A percentile compares a stretch with the other conserved stretches of the same genome.
Evolutionary conservation across 1,139 yeast species (phyloP).

Genomic region (Wickerhamomyces sp.): DNA sequence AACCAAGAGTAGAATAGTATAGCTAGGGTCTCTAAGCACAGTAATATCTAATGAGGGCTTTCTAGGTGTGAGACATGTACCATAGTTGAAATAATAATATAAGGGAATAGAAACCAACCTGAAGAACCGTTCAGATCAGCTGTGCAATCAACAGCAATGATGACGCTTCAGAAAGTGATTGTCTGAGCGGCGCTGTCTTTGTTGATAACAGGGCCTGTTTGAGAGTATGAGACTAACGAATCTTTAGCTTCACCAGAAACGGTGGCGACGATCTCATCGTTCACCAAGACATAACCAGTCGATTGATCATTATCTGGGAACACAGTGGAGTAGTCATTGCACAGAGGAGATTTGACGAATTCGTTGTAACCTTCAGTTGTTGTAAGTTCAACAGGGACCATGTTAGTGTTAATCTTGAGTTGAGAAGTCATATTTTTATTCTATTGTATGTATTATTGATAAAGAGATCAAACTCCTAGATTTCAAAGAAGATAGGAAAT

Average conservation of each 20-base stretch:
- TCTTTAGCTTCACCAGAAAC: conserved; percentile 29
- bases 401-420: neutral
- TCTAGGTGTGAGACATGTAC: no score
- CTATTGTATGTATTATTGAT: neutral
- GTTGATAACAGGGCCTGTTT: neutral
- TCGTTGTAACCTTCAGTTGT: conserved; percentile 31
- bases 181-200: neutral
- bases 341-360: conserved; percentile 24
- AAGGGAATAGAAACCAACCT: no score
- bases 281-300: conserved; percentile 27
- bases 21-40: no score
- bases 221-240: neutral
- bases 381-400: conserved; percentile 31
- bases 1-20: no score
- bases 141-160: no score
- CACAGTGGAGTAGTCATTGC: conserved; percentile 24
- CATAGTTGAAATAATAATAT: no score
- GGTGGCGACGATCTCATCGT: conserved; percentile 31
- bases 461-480: no score
- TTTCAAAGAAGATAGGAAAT: no score
- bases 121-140: no score
- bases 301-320: conserved; percentile 23
- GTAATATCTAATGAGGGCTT: no score
- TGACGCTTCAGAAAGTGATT: no score
- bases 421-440: neutral